Evolutionary conservation across 2,329 filamentous ascomycete species (phyloP), one percentile per base, ranked within the genome.

Genomic region (Pseudonectria buxi): DNA sequence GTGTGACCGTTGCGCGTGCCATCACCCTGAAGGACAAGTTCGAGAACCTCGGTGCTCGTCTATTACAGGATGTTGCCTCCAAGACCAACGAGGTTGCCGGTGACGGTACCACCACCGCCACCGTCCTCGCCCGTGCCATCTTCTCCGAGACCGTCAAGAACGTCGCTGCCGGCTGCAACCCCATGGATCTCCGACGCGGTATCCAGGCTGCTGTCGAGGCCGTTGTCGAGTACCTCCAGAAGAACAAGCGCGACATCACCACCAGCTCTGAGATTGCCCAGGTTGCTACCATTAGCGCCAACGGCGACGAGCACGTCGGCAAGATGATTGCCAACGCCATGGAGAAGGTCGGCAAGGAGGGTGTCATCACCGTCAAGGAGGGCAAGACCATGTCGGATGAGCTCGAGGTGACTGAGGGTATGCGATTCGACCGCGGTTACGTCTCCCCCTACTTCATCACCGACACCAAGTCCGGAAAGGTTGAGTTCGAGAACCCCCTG

Each of bases 71-170:
- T 67, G 92, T 98, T 52, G 92, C 92, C 57, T 92, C 86, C 61
- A 98, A 98, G 82, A 98, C 92, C 62, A 98, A 98, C 75, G 92
- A 98, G 72, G 82, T 88, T 54, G 92, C 92, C 51, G 92, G 92
- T 83, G 92, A 98, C 65, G 92, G 92, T 69, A 98, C 92, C 56
- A 98, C 92, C 49, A 95, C 89, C 49, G 92, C 92, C 49, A 98
- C 92, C 47, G 92, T 96, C 51, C 86, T 98, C 51, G 92, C 88
- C 54, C 86, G 88, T 55, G 86, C 89, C 64, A 98, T 98, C 71
- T 98, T 98, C 79, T 94, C 92, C 67, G 92, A 98, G 78, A 96
- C 90, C 36, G 92, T 96, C 64, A 98, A 98, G 83, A 98, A 98
- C 65, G 92, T 98, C 49, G 92, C 92, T 50, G 92, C 92, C 46